Evolutionary conservation across 306 rosid species (phyloP).

Genomic region (Cyclanthera cordifolia): DNA sequence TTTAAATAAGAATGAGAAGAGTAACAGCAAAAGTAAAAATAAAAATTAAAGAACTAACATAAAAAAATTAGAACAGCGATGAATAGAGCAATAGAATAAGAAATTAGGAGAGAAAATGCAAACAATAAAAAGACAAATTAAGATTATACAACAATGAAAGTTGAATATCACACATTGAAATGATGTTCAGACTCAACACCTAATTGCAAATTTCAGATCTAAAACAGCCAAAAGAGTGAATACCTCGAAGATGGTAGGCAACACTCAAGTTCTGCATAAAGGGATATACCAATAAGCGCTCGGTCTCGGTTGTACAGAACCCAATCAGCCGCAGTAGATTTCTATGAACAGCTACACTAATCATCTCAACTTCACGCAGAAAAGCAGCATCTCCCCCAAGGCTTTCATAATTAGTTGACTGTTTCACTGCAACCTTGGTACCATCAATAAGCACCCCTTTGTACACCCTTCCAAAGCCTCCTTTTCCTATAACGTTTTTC

Average conservation of each 20-base stretch:
- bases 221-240: background rate
- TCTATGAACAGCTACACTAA: constrained; percentile 88
- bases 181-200: background rate
- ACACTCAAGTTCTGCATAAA: constrained; percentile 95
- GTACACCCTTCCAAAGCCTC: constrained; percentile 97
- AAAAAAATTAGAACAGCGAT: background rate
- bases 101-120: background rate
- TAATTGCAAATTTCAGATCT: background rate
- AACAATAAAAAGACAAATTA: background rate
- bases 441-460: constrained; percentile 81
- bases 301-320: constrained; percentile 82
- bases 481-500: constrained; percentile 85
- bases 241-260: constrained; percentile 84
- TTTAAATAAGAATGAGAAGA: background rate
- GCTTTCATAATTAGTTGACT: constrained; percentile 76
- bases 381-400: constrained; percentile 96
- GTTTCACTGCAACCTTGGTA: constrained; percentile 86
- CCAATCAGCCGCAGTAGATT: constrained; percentile 81
- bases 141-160: background rate
- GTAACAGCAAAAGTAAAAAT: background rate
- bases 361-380: constrained; percentile 97
- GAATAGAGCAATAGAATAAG: background rate
- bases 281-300: constrained; percentile 89
- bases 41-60: background rate
- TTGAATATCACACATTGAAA: background rate